Conservation (phyloP, 345 rosid genomes). For the Streptanthus diversifolius region DNA sequence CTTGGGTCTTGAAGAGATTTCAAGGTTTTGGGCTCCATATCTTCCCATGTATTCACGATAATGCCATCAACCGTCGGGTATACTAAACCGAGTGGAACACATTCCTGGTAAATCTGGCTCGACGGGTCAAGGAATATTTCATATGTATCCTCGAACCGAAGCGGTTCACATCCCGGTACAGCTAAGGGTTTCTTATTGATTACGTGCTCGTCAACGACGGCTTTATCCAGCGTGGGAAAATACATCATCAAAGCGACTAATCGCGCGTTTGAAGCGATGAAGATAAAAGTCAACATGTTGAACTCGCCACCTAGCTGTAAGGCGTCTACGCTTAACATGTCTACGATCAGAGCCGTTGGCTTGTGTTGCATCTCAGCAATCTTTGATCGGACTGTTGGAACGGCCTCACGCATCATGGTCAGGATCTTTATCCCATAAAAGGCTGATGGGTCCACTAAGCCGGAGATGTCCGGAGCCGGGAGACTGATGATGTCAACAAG, state of each 20-base stretch:
- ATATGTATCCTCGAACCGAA: conserved; percentile 41
- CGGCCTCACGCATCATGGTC: conserved; percentile 35
- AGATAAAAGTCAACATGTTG: conserved; percentile 39
- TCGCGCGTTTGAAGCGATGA: conserved; percentile 42
- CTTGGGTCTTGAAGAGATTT: conserved; percentile 6
- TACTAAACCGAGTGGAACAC: background rate
- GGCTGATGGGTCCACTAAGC: conserved; percentile 14
- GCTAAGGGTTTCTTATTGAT: conserved; percentile 25
- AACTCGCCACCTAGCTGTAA: conserved; percentile 39
- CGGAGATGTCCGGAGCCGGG: conserved; percentile 38
- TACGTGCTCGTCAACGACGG: conserved; percentile 21
- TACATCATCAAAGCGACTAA: conserved; percentile 17
- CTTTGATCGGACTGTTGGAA: conserved; percentile 35
- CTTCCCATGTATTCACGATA: conserved; percentile 20
- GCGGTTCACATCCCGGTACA: conserved; percentile 47
- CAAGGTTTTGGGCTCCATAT: conserved; percentile 15
- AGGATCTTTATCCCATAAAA: conserved; percentile 4
- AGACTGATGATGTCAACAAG: conserved; percentile 33
- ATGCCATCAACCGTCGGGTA: conserved; percentile 13
- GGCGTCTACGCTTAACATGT: conserved; percentile 41
- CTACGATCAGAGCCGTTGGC: conserved; percentile 42
- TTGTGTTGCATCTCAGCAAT: conserved; percentile 32
- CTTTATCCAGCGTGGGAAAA: conserved; percentile 18
- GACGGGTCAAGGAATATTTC: conserved; percentile 34
- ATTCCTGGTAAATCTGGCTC: conserved; percentile 2